Evolutionary conservation across 495 filamentous ascomycete genomes (phyloP), one percentile per base, ranked within the genome.

Genomic region (Durotheca rogersii): DNA sequence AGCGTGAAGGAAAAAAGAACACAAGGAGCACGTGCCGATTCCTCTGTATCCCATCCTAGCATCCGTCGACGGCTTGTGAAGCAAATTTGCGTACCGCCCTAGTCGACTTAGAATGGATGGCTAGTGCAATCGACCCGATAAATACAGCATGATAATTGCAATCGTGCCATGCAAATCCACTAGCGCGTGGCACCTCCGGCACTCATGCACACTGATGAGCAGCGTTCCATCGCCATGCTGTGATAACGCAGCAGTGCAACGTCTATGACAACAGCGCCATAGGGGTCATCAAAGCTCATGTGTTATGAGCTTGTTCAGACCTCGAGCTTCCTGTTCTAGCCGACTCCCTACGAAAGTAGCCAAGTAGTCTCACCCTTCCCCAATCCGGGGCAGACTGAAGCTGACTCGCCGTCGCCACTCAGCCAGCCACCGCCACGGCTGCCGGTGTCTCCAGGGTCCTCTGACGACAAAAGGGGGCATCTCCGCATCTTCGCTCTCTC

Each of bases 51-150:
- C n/a, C n/a, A n/a, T n/a, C n/a, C n/a, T n/a, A n/a, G n/a, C n/a
- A n/a, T n/a, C n/a, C n/a, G n/a, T n/a, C n/a, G n/a, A n/a, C n/a
- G n/a, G n/a, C n/a, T n/a, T n/a, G n/a, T n/a, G n/a, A n/a, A n/a
- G n/a, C n/a, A n/a, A n/a, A n/a, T n/a, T n/a, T n/a, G n/a, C n/a
- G 45, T 59, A 50, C 56, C 56, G 50, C 50, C 46, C 47, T 51
- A 53, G 54, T 59, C 50, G 50, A 58, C n/a, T n/a, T n/a, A n/a
- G n/a, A n/a, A n/a, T n/a, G n/a, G n/a, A n/a, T n/a, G n/a, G n/a
- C n/a, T n/a, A n/a, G n/a, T n/a, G n/a, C n/a, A 44, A 34, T 32
- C 27, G 47, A 17, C 41, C 46, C 30, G 34, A 41, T 51, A 36
- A 38, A 37, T 47, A 48, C 29, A 41, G 9, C 19, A 45, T 29